Conservation (phyloP, 345 rosid genomes). For the Rhodomyrtus tomentosa region DNA sequence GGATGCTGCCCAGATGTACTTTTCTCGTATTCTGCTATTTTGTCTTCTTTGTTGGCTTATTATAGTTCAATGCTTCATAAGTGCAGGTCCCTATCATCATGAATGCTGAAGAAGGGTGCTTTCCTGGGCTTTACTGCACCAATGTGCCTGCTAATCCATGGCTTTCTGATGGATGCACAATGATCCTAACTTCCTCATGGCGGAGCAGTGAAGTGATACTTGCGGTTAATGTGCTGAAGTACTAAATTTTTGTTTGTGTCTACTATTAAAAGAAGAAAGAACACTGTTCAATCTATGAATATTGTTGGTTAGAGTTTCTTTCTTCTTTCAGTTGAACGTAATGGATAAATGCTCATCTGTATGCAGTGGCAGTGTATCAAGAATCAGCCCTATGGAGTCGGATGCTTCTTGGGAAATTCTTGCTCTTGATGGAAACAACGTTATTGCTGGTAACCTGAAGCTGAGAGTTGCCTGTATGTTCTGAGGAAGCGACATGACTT, state of each 20-base stretch:
- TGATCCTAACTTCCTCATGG: constrained; percentile 70
- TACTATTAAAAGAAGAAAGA: not conserved
- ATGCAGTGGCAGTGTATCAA: constrained; percentile 50
- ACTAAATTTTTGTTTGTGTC: not conserved
- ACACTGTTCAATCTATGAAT: not conserved
- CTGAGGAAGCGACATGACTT: not conserved
- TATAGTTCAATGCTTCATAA: not conserved
- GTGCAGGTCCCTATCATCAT: constrained; percentile 56
- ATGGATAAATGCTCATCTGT: not conserved
- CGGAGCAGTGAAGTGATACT: constrained; percentile 60
- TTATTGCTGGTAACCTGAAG: constrained; percentile 58
- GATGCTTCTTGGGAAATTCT: constrained; percentile 59
- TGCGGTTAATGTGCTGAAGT: constrained; percentile 64
- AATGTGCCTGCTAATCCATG: constrained; percentile 50
- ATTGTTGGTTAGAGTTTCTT: not conserved
- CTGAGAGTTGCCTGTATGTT: not conserved
- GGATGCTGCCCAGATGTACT: not conserved
- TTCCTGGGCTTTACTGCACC: constrained; percentile 76
- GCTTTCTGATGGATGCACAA: constrained; percentile 82
- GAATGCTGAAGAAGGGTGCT: constrained; percentile 55
- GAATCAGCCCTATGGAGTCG: constrained; percentile 59
- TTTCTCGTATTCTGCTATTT: not conserved
- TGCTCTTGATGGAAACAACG: constrained; percentile 55
- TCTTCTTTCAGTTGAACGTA: not conserved
- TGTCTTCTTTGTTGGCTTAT: constrained; percentile 2